Base-by-base conservation (phyloP, 495 filamentous ascomycete genomes). In the Xylaria bambusicola region DNA sequence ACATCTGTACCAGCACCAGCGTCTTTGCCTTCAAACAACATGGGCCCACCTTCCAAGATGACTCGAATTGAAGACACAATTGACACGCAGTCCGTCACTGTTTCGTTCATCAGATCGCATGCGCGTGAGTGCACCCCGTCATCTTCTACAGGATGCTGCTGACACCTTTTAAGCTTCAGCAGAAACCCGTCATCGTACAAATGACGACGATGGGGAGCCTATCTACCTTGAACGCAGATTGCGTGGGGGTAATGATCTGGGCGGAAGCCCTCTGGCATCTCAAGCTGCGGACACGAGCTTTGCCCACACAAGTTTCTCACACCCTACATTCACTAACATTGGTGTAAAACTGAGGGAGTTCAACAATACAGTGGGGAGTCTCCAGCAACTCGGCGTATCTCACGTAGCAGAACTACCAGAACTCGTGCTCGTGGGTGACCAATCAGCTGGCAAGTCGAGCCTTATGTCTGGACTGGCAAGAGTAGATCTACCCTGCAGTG, bases 401-500 rank as follows among this genome's bases (percentile, higher is more conserved):
- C 80, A 79, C 24, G 79, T 85, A 0, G 84, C 87, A 0, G 79
- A 79, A 2, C 73, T 94, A 0, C 90, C 91, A 0, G 90, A 90
- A 61, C 81, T 94, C 15, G 88, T 89, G 12, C 82, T 92, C 0
- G 84, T 93, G 1, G 91, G 91, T 0, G 90, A 94, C 55, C 91
- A 95, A 60, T 86, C 82, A 2, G 84, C 90, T 0, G 91, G 91
- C 0, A 96, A 96, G 62, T 87, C 83, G 3, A 91, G 87, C 2
- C 71, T 95, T 0, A 91, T 96, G 70, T 89, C 91, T 27, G 88
- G 86, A 0, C 85, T 94, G 33, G 86, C 87, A 1, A 88, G 86
- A n/a, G 87, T 95, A 48, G 85, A 84, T 50, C 81, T 93, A 0
- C 91, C 91, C 0, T 77, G 88, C 2, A 81, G 78, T 56, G 77